Percentiles rank a stretch among this genome's conserved stretches.
Conservation (phyloP, 2,329 filamentous ascomycete genomes). For the Colletotrichum nymphaeae region DNA sequence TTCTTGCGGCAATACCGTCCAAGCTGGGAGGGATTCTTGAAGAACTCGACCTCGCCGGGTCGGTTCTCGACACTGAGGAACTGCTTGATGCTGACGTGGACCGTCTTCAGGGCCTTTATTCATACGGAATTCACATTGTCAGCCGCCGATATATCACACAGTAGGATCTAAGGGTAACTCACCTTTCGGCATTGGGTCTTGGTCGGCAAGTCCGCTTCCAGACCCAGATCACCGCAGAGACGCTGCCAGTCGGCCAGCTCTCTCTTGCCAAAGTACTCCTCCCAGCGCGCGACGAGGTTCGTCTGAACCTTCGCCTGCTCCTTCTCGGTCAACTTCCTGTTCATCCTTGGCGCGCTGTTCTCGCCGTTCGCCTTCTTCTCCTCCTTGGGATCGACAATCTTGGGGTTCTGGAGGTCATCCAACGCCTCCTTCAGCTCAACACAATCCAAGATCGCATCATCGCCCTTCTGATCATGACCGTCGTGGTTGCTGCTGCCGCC, state of each 20-base stretch:
- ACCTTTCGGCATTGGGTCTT: constrained; percentile 60
- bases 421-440: background rate
- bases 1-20: constrained; percentile 48
- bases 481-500: background rate
- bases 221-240: constrained; percentile 56
- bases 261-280: constrained; percentile 45
- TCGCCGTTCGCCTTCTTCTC: background rate
- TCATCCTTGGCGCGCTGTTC: background rate
- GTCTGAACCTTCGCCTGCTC: background rate
- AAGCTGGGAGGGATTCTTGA: constrained; percentile 47
- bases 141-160: background rate
- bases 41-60: constrained; percentile 44
- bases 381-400: background rate
- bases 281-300: constrained; percentile 37
- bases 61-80: constrained; percentile 51
- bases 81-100: constrained; percentile 63
- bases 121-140: background rate
- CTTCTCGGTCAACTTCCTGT: constrained; percentile 7
- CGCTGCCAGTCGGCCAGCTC: constrained; percentile 56
- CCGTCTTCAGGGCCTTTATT: constrained; percentile 53
- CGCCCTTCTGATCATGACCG: background rate
- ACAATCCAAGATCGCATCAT: background rate
- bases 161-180: constrained; percentile 23
- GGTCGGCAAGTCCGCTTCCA: constrained; percentile 50
- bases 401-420: background rate